Percentiles rank a stretch among this genome's conserved stretches.
These are phyloP conservation scores for Gaultheria prostrata DNA, from an alignment of 148 eudicot species.

Conservation along the genomic window DNA sequence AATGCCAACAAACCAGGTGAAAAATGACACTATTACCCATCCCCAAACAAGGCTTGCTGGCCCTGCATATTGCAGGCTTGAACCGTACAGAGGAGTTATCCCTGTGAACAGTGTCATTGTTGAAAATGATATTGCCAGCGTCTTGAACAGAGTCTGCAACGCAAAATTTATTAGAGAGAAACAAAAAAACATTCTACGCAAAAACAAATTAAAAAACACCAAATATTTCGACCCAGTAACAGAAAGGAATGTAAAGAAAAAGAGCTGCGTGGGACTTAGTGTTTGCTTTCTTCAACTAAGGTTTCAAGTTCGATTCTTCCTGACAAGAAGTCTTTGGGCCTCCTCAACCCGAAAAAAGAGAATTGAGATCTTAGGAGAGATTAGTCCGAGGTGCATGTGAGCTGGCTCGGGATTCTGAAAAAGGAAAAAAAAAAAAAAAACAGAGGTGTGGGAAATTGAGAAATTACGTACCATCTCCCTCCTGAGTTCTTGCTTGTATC, in stretches of 20 bases:
- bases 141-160: conserved; percentile 55
- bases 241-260: not conserved
- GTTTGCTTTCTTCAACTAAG: too few relatives aligned
- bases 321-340: too few relatives aligned
- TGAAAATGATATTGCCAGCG: conserved; percentile 65
- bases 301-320: too few relatives aligned
- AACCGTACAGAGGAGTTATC: conserved; percentile 59
- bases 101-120: conserved; percentile 70
- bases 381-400: too few relatives aligned
- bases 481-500: conserved; percentile 68
- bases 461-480: conserved; percentile 61
- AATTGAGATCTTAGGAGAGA: too few relatives aligned
- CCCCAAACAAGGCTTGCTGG: conserved; percentile 72
- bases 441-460: not conserved
- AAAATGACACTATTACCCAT: conserved; percentile 63
- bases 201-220: not conserved
- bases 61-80: conserved; percentile 58
- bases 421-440: not conserved
- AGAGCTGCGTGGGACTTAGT: too few relatives aligned
- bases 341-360: too few relatives aligned
- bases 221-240: not conserved
- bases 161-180: not conserved
- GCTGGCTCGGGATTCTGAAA: too few relatives aligned
- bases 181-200: not conserved
- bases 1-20: conserved; percentile 57